These are phyloP conservation scores for Seminavis robusta DNA, from an alignment of 108 stramenopile genomes.

Conservation along the genomic window DNA sequence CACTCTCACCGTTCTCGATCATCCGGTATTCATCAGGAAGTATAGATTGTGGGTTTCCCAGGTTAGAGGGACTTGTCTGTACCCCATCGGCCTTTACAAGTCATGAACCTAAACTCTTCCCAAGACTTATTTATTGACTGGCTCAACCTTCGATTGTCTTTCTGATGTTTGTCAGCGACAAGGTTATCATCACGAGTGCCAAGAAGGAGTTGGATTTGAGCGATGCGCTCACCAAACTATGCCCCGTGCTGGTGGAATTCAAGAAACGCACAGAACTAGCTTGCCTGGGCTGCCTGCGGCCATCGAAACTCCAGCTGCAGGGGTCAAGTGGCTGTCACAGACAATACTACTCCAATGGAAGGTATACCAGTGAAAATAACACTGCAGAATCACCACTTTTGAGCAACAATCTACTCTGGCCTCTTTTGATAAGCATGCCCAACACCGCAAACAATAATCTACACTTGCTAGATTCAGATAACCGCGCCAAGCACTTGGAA, in stretches of 20 bases:
- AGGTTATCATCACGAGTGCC: conserved; percentile 90
- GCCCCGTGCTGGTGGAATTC: conserved; percentile 78
- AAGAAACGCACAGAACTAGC: conserved; percentile 38
- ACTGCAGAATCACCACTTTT: too few species aligned
- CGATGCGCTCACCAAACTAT: conserved; percentile 69
- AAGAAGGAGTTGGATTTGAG: conserved; percentile 71
- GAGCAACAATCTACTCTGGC: too few species aligned
- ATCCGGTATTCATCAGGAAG: too few species aligned
- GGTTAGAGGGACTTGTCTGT: conserved; percentile 94
- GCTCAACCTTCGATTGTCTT: conserved; percentile 87
- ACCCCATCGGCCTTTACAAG: conserved; percentile 86
- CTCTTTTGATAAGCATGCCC: too few species aligned
- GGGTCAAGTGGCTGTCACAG: neutral
- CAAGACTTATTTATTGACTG: conserved; percentile 96
- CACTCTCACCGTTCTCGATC: too few species aligned
- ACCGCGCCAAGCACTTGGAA: too few species aligned
- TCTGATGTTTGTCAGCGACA: conserved; percentile 95
- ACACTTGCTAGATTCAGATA: too few species aligned
- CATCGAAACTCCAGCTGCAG: neutral
- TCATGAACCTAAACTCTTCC: conserved; percentile 99
- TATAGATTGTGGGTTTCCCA: conserved; percentile 92
- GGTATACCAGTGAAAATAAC: neutral
- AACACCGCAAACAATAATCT: too few species aligned
- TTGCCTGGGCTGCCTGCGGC: conserved; percentile 27
- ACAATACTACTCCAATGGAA: neutral